Base-by-base conservation (phyloP, 345 rosid genomes). In the Euphorbia lathyris region DNA sequence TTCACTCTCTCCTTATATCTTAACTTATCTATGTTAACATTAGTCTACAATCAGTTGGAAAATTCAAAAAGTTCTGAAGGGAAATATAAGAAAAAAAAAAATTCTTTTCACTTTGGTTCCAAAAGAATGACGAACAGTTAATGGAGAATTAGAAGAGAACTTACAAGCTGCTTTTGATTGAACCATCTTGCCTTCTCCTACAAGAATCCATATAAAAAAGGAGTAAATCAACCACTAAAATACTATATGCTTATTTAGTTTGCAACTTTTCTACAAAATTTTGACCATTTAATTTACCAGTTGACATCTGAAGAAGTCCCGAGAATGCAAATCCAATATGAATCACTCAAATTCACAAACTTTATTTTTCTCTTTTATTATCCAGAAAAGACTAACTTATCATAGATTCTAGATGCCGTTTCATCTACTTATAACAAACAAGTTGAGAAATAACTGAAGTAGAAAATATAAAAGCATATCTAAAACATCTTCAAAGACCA, bases 131-230 rank as follows among this genome's bases (percentile, higher is more conserved):
- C 20, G 30, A 32, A 53, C 27, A 20, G 48, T 20, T 7, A 53
- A 45, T 9, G 20, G 34, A 66, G 63, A 70, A 56, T 43, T 63
- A 71, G 77, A 51, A 71, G 25, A 48, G 1, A 34, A 82, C 81
- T 76, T 67, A 81, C 90, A 11, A 60, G 65, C 68, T 63, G 36
- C 65, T 68, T 48, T 14, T 48, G n/a, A 48, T 19, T 64, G 83
- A 77, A 86, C 88, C 90, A 86, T 20, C 60, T 74, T 23, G 60
- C 66, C 74, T 42, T 79, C 22, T 79, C 75, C 88, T 86, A 84
- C 75, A 77, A 48, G 29, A 67, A 72, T 25, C 62, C 25, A 68
- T 40, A 9, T 9, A 30, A 43, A 43, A 68, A 67, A 47, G 67
- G 47, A 45, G 48, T 67, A 62, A 65, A 26, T 30, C 55, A 72